A percentile compares a stretch with the other conserved stretches of the same genome.
Evolutionary conservation across 805 yeast species (phyloP).

Genomic region (Suhomyces vadensis): DNA sequence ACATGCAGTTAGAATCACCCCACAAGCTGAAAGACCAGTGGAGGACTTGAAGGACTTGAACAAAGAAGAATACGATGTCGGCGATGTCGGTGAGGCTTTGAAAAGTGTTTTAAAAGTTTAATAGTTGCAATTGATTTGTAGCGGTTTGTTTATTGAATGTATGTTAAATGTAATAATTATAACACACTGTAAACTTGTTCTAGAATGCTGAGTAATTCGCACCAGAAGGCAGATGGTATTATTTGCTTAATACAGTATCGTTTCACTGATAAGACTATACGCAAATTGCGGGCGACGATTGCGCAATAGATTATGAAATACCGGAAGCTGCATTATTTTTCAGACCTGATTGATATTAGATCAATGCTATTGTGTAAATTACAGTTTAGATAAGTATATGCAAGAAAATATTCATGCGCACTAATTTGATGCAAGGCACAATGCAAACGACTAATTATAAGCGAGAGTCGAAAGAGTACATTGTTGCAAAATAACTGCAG

Average conservation of each 20-base stretch:
- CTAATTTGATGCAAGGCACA: neutral
- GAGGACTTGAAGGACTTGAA: constrained; percentile 39
- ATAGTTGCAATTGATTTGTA: constrained; percentile 3
- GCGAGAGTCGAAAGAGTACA: neutral
- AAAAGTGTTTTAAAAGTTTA: constrained; percentile 14
- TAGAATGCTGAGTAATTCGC: neutral
- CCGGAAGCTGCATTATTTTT: too few relatives aligned
- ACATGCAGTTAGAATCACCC: constrained; percentile 39
- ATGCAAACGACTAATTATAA: neutral
- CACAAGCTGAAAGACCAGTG: constrained; percentile 42
- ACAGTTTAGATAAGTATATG: too few relatives aligned
- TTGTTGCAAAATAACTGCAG: too few relatives aligned
- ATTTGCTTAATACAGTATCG: too few relatives aligned
- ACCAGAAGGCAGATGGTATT: too few relatives aligned
- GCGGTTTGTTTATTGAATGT: neutral
- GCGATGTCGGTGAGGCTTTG: constrained; percentile 34
- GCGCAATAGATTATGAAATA: too few relatives aligned
- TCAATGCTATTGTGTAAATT: too few relatives aligned
- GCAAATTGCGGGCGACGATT: too few relatives aligned
- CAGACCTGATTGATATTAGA: too few relatives aligned
- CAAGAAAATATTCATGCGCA: neutral
- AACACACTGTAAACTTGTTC: too few relatives aligned
- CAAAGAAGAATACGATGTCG: constrained; percentile 35
- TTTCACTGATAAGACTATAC: too few relatives aligned
- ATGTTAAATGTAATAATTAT: neutral